Conservation (phyloP, 306 rosid genomes). For the Sesbania bispinosa region DNA sequence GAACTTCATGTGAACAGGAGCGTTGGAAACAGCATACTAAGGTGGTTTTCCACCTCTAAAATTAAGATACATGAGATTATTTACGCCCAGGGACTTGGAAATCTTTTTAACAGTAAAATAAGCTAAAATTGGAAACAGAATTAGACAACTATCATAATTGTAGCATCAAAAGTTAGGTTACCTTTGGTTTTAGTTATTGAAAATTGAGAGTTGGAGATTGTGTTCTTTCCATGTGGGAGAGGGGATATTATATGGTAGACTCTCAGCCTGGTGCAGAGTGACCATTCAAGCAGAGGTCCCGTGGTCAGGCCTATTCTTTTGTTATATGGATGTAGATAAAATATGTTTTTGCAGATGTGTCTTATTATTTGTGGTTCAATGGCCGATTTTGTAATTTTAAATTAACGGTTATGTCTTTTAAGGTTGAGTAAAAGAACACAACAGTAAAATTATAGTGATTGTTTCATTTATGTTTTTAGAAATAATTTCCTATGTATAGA, state of each 20-base stretch:
- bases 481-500: not conserved
- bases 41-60: not conserved
- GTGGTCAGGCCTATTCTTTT: not conserved
- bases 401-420: no score
- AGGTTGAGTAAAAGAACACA: no score
- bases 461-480: not conserved
- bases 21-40: not conserved
- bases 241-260: not conserved
- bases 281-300: not conserved
- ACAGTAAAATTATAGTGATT: not conserved
- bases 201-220: constrained; percentile 4
- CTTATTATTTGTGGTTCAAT: not conserved
- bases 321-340: not conserved
- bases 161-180: constrained; percentile 6
- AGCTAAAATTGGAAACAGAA: not conserved
- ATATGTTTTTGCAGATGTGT: not conserved
- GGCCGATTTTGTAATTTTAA: not conserved
- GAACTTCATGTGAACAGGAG: constrained; percentile 64
- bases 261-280: no score
- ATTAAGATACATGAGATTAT: not conserved
- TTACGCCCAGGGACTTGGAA: no score
- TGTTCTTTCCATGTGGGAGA: not conserved
- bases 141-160: not conserved
- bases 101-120: not conserved
- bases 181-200: not conserved